Evolutionary conservation across 768 basidiomycete genomes (phyloP), one percentile per base, ranked within the genome.

Genomic region (Crepidotus variabilis): DNA sequence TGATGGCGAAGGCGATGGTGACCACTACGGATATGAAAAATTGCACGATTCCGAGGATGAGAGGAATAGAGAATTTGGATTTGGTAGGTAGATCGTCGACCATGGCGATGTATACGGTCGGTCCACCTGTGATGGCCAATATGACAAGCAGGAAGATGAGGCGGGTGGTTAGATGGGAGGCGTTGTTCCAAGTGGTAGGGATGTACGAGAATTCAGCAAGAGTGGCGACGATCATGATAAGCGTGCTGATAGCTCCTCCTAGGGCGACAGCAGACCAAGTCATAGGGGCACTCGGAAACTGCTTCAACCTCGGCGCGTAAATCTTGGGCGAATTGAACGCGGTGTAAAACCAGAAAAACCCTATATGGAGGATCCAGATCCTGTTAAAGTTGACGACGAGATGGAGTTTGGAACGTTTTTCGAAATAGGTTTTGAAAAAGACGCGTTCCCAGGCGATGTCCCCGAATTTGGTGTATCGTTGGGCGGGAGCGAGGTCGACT

Each of bases 321-420:
- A 98, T 87, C 62, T 82, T 86, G 7, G 95, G 94, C 0, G 94
- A 92, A 75, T 98, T 94, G 82, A 87, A 97, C n/a, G 97, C 86
- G 8, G 96, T 98, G 75, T 93, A 98, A 75, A 93, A 98, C 85
- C 92, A 99, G 77, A 86, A 98, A 52, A 96, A 73, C 7, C 94
- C 82, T 57, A 99, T 78, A 68, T 99, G 97, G 55, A 96, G 78
- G 65, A 99, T 93, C 97, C 97, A 99, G 67, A 99, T 82, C 39
- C 97, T 93, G 73, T 99, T 99, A 78, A 99, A 99, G 75, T 99
- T 98, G 79, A 98, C 94, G 60, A 98, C 82, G 35, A 98, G 83
- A 73, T 99, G 97, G 13, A 88, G 86, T 57, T 80, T 81, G 43
- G 96, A 97, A 20, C 97, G 93, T 68, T 95, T 94, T 75, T 99